Percentiles rank a stretch among this genome's conserved stretches.
Evolutionary conservation across 1,284 basidiomycete genomes (phyloP).

Genomic region (Ceratorhiza oryzae-sativae): DNA sequence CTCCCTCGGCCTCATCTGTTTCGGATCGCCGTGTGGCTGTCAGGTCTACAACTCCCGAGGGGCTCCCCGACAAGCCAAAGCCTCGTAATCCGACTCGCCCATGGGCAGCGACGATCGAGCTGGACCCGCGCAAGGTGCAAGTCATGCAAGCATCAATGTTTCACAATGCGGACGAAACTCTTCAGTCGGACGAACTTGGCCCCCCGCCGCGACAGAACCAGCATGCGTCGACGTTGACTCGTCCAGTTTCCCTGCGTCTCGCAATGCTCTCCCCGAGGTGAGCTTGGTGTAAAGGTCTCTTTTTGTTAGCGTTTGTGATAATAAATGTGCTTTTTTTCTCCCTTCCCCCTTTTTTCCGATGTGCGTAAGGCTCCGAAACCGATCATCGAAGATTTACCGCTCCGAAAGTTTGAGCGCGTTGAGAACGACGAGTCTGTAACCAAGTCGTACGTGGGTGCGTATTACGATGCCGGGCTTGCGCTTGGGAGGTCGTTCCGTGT

Average conservation of each 20-base stretch:
- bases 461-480: slow-evolving; percentile 82
- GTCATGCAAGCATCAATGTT: slow-evolving; percentile 93
- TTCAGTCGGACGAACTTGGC: slow-evolving; percentile 11
- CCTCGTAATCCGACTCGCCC: slow-evolving; percentile 49
- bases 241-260: slow-evolving; percentile 36
- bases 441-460: slow-evolving; percentile 66
- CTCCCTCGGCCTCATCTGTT: slow-evolving; percentile 4
- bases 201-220: slow-evolving; percentile 1
- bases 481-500: slow-evolving; percentile 90
- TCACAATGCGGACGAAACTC: slow-evolving; percentile 43
- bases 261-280: slow-evolving; percentile 38
- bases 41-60: slow-evolving; percentile 40
- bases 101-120: slow-evolving; percentile 72
- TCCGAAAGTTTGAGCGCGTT: slow-evolving; percentile 62
- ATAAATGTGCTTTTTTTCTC: slow-evolving; percentile 36
- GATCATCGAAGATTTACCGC: slow-evolving; percentile 56
- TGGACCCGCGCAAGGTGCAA: slow-evolving; percentile 83
- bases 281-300: slow-evolving; percentile 38
- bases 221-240: slow-evolving; percentile 25
- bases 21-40: slow-evolving; percentile 19
- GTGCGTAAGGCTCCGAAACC: slow-evolving; percentile 31
- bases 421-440: slow-evolving; percentile 66
- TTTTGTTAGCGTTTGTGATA: slow-evolving; percentile 40
- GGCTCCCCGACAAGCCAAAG: slow-evolving; percentile 38
- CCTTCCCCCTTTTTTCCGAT: too few species aligned